Evolutionary conservation across 2,329 filamentous ascomycete genomes (phyloP).

Genomic region (Aureobasidium sp.): DNA sequence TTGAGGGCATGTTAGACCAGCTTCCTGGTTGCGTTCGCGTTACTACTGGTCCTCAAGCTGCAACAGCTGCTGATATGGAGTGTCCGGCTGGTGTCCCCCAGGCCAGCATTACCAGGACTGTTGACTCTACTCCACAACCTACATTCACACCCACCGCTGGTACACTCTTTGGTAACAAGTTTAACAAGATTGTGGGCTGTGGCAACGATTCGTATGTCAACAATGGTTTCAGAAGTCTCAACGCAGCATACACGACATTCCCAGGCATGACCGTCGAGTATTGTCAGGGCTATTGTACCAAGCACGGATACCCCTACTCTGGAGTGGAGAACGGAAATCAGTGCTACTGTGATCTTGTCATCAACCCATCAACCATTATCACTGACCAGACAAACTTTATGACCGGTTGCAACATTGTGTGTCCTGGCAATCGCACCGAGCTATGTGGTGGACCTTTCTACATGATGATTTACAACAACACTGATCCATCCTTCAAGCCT

Average conservation of each 20-base stretch:
- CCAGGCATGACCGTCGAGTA: slow-evolving; percentile 29
- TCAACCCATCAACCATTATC: slow-evolving; percentile 25
- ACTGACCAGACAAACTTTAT: slow-evolving; percentile 23
- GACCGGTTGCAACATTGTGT: slow-evolving; percentile 25
- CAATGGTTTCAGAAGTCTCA: slow-evolving; percentile 21
- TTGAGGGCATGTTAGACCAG: slow-evolving; percentile 25
- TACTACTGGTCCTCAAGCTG: slow-evolving; percentile 27
- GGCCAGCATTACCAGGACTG: slow-evolving; percentile 24
- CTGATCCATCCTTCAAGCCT: slow-evolving; percentile 23
- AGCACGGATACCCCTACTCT: slow-evolving; percentile 25
- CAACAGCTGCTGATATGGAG: slow-evolving; percentile 25
- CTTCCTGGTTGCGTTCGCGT: slow-evolving; percentile 31
- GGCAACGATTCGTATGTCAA: slow-evolving; percentile 27
- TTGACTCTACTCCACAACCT: slow-evolving; percentile 25
- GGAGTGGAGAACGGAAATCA: slow-evolving; percentile 30
- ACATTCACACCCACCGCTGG: slow-evolving; percentile 25
- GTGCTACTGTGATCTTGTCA: slow-evolving; percentile 29
- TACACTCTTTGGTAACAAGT: slow-evolving; percentile 21
- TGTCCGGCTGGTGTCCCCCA: slow-evolving; percentile 22
- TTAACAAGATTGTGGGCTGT: slow-evolving; percentile 32
- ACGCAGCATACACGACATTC: slow-evolving; percentile 21
- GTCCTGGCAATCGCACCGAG: slow-evolving; percentile 21
- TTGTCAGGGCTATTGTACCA: slow-evolving; percentile 29
- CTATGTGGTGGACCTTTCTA: slow-evolving; percentile 28
- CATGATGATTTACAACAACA: slow-evolving; percentile 30